phyloP scores from a whole-genome alignment of 805 yeast species.

The Metschnikowia gruessii region DNA sequence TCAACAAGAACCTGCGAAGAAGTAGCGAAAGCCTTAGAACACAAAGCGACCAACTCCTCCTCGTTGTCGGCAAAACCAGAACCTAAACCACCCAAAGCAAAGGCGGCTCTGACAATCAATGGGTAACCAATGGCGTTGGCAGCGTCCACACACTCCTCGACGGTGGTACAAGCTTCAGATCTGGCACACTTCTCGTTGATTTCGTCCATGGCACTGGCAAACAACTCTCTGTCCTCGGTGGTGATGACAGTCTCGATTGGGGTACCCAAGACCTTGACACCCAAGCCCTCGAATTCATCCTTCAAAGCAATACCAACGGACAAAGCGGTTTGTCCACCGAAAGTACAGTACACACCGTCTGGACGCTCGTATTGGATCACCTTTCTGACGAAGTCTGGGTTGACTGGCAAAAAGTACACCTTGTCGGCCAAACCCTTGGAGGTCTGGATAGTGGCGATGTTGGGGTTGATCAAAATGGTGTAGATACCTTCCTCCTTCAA shows the following conservation, averaged over 20 bases:
- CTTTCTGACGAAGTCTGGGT: conserved; percentile 92
- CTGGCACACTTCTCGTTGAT: conserved; percentile 94
- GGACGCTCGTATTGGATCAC: conserved; percentile 94
- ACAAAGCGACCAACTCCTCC: conserved; percentile 73
- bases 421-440: conserved; percentile 97
- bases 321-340: conserved; percentile 98
- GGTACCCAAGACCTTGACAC: conserved; percentile 95
- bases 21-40: conserved; percentile 89
- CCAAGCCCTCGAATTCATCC: conserved; percentile 89
- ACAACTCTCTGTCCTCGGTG: conserved; percentile 96
- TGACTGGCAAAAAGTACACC: conserved; percentile 97
- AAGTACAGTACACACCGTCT: conserved; percentile 94
- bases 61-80: conserved; percentile 95
- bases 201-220: conserved; percentile 92
- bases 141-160: conserved; percentile 80
- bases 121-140: conserved; percentile 90
- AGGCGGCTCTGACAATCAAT: conserved; percentile 95
- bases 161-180: conserved; percentile 77
- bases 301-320: conserved; percentile 93
- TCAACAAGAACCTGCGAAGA: conserved; percentile 96
- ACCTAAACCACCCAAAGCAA: conserved; percentile 95
- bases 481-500: conserved; percentile 96
- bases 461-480: conserved; percentile 94
- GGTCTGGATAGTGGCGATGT: conserved; percentile 97
- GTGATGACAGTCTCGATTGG: conserved; percentile 94